Evolutionary conservation across 257 asterid genomes (phyloP), one percentile per base, ranked within the genome.

Genomic region (Cruciata laevipes): DNA sequence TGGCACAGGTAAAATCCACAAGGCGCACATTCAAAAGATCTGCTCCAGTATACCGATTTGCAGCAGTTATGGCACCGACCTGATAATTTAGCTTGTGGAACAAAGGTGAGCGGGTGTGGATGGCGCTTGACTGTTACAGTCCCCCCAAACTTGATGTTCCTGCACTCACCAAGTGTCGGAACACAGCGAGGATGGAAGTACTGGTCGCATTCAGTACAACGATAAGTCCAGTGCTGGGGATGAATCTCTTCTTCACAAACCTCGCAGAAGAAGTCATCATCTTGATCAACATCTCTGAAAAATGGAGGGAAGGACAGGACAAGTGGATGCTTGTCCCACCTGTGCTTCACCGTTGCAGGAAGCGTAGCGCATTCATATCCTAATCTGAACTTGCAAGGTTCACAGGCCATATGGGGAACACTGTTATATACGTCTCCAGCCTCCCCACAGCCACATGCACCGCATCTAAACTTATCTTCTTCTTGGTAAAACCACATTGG

Each of bases 171-270:
- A 57, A 35, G 57, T 31, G 32, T 18, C 23, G 62, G 63, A n/a
- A 66, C 47, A 25, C 55, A 68, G 5, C 7, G 20, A 0, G 52
- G 64, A 37, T 69, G 73, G 4, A 58, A 69, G 1, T 44, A 58
- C 0, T 37, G 25, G 14, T 69, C 24, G 58, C 66, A 69, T 21
- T 69, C 51, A 17, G 14, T 3, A 30, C 73, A 69, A 13, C 31
- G 56, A n/a, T 69, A 69, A 8, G 21, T 3, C 66, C 66, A 61
- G 9, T 0, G 7, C 23, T 44, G 44, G 18, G 66, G 60, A 37
- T 69, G 42, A 21, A 69, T 69, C 23, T 58, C 58, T 58, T 61
- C 65, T 17, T n/a, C n/a, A n/a, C n/a, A n/a, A n/a, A n/a, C n/a
- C n/a, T n/a, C n/a, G n/a, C n/a, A n/a, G n/a, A n/a, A 38, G 67